Evolutionary conservation across 352 stramenopile genomes (phyloP), one percentile per base, ranked within the genome.

Genomic region (Thraustochytrium sp.): DNA sequence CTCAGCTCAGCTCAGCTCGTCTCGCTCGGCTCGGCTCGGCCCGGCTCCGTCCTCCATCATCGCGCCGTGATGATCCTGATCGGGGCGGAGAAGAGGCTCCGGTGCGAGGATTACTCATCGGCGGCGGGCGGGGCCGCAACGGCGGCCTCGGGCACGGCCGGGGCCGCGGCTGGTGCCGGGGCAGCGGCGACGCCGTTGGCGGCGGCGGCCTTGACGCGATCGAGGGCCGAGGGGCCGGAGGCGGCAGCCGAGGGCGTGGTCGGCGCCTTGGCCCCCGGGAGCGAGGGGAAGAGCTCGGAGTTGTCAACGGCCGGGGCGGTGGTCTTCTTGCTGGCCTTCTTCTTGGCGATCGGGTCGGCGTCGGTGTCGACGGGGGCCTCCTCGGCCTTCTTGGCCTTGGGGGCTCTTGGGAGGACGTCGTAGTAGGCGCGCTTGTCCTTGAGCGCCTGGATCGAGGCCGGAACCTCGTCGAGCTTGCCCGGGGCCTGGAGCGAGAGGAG

Each of bases 381-480:
- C 38, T 75, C n/a, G 18, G 26, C 62, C 36, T 49, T 38, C 62
- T 75, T 75, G 23, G 51, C n/a, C 62, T 75, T 75, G 4, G 62
- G 62, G 31, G 37, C 37, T 23, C 37, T 36, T 31, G 62, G 62
- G 40, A 75, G 62, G 5, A 75, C 62, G 44, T 75, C 62, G 62
- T 75, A 75, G 62, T 75, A 75, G 38, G 62, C 62, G 29, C 62
- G 62, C 62, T 75, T 75, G 16, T 53, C 62, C 62, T 75, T 51
- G 23, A 75, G 62, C 31, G 51, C 62, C 36, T 75, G 13, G 40
- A 75, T 75, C 5, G 62, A 53, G 16, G 23, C 34, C 18, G 62
- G 62, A 2, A 75, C 53, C 0, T 75, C 62, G 1, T 75, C 62
- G 44, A 37, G 3, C 62, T 75, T 75, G 62, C 5, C 44, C 23